These are phyloP conservation scores for Parmales sp. DNA, from an alignment of 108 stramenopile species.

Conservation along the genomic window DNA sequence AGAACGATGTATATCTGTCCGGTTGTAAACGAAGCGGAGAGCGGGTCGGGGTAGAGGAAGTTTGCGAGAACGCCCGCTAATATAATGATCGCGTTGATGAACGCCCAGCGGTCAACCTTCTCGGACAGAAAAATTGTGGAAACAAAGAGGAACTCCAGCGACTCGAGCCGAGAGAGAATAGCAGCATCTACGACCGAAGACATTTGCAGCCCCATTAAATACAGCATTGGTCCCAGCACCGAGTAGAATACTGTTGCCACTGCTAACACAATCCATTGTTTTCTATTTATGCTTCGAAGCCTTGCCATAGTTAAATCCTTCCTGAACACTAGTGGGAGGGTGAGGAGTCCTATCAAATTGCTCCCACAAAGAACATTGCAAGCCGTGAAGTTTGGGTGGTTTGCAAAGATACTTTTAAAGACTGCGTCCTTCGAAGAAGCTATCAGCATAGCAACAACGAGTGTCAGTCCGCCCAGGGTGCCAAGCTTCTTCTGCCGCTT, in stretches of 20 bases:
- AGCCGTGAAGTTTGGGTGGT: background rate
- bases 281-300: background rate
- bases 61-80: background rate
- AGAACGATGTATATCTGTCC: conserved; percentile 1
- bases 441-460: background rate
- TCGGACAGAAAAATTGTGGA: background rate
- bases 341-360: background rate
- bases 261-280: background rate
- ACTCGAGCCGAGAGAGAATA: background rate
- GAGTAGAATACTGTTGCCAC: background rate
- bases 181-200: conserved; percentile 8
- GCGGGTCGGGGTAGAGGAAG: background rate
- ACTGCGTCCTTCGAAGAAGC: conserved; percentile 2
- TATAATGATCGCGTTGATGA: background rate
- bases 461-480: background rate
- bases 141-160: conserved; percentile 1
- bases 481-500: conserved; percentile 6
- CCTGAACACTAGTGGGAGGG: conserved; percentile 5
- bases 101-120: background rate
- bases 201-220: conserved; percentile 2
- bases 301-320: background rate
- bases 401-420: conserved; percentile 1
- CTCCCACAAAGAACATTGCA: conserved; percentile 9
- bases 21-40: too few species aligned
- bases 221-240: conserved; percentile 7